A percentile compares a stretch with the other conserved stretches of the same genome.
phyloP scores from a whole-genome alignment of 768 basidiomycete genomes.

The Tubosaeta sp. region DNA sequence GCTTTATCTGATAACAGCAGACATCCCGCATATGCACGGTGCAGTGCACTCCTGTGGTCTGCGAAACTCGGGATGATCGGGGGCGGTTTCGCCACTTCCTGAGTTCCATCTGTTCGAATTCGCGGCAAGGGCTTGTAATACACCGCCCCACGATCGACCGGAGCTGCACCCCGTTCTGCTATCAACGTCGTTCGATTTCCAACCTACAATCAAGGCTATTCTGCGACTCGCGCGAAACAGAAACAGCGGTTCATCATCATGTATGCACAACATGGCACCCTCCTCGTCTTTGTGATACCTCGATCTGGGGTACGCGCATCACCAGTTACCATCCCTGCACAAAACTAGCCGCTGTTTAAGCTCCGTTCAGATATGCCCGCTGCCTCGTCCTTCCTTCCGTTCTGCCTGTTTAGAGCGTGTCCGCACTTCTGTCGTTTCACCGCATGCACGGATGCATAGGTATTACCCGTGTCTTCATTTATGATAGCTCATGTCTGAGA shows the following conservation, averaged over 20 bases:
- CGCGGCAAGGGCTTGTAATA: slow-evolving; percentile 17
- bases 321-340: slow-evolving; percentile 6
- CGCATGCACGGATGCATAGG: slow-evolving; percentile 10
- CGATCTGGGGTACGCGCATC: slow-evolving; percentile 8
- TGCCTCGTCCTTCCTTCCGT: slow-evolving; percentile 20
- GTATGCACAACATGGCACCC: slow-evolving; percentile 7
- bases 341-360: slow-evolving; percentile 18
- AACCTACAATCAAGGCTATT: slow-evolving; percentile 11
- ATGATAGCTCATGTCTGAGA: slow-evolving; percentile 1
- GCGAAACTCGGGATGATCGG: slow-evolving; percentile 25
- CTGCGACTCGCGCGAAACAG: slow-evolving; percentile 10
- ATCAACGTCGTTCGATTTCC: slow-evolving; percentile 5
- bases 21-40: slow-evolving; percentile 2
- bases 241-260: not conserved
- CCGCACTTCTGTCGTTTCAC: slow-evolving; percentile 6
- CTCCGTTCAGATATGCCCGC: slow-evolving; percentile 21
- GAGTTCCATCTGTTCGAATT: slow-evolving; percentile 13
- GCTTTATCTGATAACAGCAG: slow-evolving; percentile 18
- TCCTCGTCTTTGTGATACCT: slow-evolving; percentile 8
- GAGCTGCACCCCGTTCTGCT: slow-evolving; percentile 5
- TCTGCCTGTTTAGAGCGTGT: slow-evolving; percentile 14
- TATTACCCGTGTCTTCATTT: slow-evolving; percentile 6
- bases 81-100: slow-evolving; percentile 19
- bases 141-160: slow-evolving; percentile 20
- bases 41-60: slow-evolving; percentile 28